These are phyloP conservation scores for Pulchroboletus neoregius DNA, from an alignment of 1,284 basidiomycete species.

Conservation along the genomic window DNA sequence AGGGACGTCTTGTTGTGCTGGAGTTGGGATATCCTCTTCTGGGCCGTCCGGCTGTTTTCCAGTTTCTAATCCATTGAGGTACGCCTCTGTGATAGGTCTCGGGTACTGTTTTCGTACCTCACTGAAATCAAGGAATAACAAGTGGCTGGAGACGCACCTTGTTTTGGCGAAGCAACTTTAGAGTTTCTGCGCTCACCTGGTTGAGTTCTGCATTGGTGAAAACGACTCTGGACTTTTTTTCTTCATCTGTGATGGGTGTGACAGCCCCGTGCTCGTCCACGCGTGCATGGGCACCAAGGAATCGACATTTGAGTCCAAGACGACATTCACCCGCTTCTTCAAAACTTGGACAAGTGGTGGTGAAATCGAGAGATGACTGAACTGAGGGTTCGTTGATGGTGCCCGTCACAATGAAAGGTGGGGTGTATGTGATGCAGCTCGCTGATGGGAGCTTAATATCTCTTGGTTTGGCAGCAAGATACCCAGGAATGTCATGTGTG, in stretches of 20 bases:
- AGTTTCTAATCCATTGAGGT: constrained; percentile 57
- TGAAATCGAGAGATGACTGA: constrained; percentile 42
- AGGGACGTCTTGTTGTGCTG: constrained; percentile 21
- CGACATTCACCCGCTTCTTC: constrained; percentile 77
- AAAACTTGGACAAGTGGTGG: constrained; percentile 70
- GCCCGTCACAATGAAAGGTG: constrained; percentile 45
- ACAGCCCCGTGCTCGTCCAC: constrained; percentile 41
- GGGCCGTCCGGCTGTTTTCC: constrained; percentile 36
- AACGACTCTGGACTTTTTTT: constrained; percentile 50
- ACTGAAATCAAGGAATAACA: not conserved
- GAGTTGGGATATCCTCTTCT: constrained; percentile 26
- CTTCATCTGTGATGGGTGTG: constrained; percentile 50
- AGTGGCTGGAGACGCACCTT: constrained; percentile 46
- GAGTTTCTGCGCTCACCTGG: constrained; percentile 53
- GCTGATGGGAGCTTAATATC: constrained; percentile 63
- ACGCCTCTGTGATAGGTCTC: constrained; percentile 62
- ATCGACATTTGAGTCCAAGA: constrained; percentile 88
- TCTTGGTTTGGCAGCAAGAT: constrained; percentile 71
- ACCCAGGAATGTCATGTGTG: constrained; percentile 75
- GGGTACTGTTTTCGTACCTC: constrained; percentile 51
- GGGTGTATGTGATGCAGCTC: constrained; percentile 38
- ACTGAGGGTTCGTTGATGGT: not conserved
- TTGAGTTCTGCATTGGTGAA: constrained; percentile 70
- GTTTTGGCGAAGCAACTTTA: constrained; percentile 60
- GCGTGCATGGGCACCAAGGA: constrained; percentile 70